A percentile compares a stretch with the other conserved stretches of the same genome.
Evolutionary conservation across 176 grass and related monocot species (phyloP).

Genomic region (Musa itinerans): DNA sequence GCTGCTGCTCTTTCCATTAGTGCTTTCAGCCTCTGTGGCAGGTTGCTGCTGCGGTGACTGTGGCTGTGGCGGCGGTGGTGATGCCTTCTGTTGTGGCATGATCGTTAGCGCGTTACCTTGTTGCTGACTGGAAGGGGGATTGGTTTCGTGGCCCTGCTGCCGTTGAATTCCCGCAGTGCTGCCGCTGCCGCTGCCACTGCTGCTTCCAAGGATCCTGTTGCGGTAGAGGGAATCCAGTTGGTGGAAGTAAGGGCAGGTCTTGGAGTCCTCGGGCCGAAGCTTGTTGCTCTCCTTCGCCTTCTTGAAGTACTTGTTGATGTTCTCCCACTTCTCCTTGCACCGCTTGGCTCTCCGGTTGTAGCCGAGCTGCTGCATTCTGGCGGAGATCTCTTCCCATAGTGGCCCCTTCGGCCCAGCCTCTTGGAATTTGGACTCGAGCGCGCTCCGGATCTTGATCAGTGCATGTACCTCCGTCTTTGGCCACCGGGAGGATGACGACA

Average conservation of each 20-base stretch:
- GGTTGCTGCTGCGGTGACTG: background rate
- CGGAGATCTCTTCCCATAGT: slow-evolving; percentile 82
- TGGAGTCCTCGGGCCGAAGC: slow-evolving; percentile 63
- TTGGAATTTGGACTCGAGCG: slow-evolving; percentile 46
- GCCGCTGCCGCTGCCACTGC: background rate
- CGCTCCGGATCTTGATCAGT: slow-evolving; percentile 58
- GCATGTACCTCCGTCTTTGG: slow-evolving; percentile 76
- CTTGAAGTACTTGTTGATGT: slow-evolving; percentile 98
- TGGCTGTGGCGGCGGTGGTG: background rate
- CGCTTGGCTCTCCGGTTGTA: slow-evolving; percentile 72
- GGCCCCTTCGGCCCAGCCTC: slow-evolving; percentile 50
- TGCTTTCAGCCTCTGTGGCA: slow-evolving; percentile 26
- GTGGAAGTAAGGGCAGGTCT: slow-evolving; percentile 89
- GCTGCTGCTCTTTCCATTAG: slow-evolving; percentile 35
- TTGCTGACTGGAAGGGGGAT: background rate
- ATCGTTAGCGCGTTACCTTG: too few relatives aligned
- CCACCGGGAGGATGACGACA: slow-evolving; percentile 69
- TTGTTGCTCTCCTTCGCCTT: slow-evolving; percentile 88
- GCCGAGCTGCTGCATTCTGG: slow-evolving; percentile 62
- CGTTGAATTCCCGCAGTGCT: background rate
- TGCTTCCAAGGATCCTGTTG: slow-evolving; percentile 28
- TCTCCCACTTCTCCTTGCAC: slow-evolving; percentile 98
- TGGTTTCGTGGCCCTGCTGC: background rate
- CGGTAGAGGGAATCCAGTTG: slow-evolving; percentile 71
- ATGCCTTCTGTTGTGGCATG: background rate